Evolutionary conservation across 441 rosid species (phyloP), one percentile per base, ranked within the genome.

Genomic region (Macaranga tanarius): DNA sequence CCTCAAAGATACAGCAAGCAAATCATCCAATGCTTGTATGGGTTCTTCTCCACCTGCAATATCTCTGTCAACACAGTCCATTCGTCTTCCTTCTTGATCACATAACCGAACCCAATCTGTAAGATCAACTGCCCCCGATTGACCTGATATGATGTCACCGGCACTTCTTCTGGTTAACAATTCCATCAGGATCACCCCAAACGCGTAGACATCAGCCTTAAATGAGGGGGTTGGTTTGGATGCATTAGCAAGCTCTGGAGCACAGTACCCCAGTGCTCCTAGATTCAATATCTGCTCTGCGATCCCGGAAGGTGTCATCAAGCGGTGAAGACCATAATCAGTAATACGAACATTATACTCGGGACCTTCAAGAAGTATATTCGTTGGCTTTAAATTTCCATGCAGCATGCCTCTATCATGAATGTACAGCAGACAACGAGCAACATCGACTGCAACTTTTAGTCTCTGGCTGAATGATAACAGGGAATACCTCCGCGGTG

Each of bases 131-230:
- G 97, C 99, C 67, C 97, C 97, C 3, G 97, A 85, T 68, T 90
- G 97, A 56, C 99, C 99, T 0, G 97, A 95, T 77, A 95, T 92
- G 77, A 95, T 95, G 81, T 95, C 99, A 19, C 99, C 95, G 0
- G 99, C 99, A 42, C 99, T 89, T 76, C 92, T 81, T 82, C 94
- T 82, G 7, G 97, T 95, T 70, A 95, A 73, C 74, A 94, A 79
- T 79, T 94, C 99, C 99, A 94, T 88, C 71, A 94, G 71, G 57
- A 94, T 92, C 64, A 94, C 99, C n/a, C 99, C 99, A 20, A 92
- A 82, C 10, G 97, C 87, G 62, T 90, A 94, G 5, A 94, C 93
- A 67, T 94, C 99, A 5, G 94, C 90, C 80, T 92, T 94, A 8
- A 81, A 77, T 10, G 99, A 87, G 1, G 89, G 94, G 51, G 61